Conservation (phyloP, 148 eudicot species). For the Arbutus unedo region DNA sequence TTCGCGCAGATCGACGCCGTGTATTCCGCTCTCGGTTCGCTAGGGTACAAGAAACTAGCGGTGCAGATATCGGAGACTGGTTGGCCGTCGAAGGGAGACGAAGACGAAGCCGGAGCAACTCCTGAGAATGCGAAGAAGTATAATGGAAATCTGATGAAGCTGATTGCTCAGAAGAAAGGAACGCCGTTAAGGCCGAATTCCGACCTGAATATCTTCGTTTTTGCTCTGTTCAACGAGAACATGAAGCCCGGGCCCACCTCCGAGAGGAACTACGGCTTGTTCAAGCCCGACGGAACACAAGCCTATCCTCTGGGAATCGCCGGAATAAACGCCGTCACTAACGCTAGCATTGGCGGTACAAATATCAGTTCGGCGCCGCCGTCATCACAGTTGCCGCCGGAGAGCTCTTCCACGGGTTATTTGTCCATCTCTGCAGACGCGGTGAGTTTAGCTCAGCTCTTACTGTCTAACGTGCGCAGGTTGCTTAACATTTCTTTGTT, state of each 20-base stretch:
- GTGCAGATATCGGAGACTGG: slow-evolving; percentile 80
- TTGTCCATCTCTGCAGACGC: slow-evolving; percentile 51
- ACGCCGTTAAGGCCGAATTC: slow-evolving; percentile 59
- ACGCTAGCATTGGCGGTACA: slow-evolving; percentile 13
- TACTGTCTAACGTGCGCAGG: background rate
- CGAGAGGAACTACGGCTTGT: slow-evolving; percentile 77
- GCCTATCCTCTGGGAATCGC: slow-evolving; percentile 56
- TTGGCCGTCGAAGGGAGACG: slow-evolving; percentile 86
- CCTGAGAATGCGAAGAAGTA: slow-evolving; percentile 74
- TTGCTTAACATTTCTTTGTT: background rate
- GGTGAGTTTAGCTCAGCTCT: slow-evolving; percentile 31
- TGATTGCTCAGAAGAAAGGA: slow-evolving; percentile 43
- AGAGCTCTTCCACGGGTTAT: slow-evolving; percentile 49
- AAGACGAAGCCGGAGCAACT: slow-evolving; percentile 66
- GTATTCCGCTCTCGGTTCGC: slow-evolving; percentile 44
- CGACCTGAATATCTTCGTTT: slow-evolving; percentile 56
- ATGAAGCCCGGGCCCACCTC: slow-evolving; percentile 84
- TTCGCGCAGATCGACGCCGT: slow-evolving; percentile 81
- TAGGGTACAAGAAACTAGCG: slow-evolving; percentile 40
- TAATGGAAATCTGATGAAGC: slow-evolving; percentile 58
- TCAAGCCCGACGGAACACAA: slow-evolving; percentile 73
- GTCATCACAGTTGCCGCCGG: slow-evolving; percentile 17
- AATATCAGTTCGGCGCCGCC: background rate
- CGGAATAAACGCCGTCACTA: slow-evolving; percentile 20
- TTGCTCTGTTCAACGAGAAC: slow-evolving; percentile 85